Percentiles rank a stretch among this genome's conserved stretches.
These are phyloP conservation scores for Aspergillus campestris DNA, from an alignment of 495 filamentous ascomycete genomes.

Conservation along the genomic window DNA sequence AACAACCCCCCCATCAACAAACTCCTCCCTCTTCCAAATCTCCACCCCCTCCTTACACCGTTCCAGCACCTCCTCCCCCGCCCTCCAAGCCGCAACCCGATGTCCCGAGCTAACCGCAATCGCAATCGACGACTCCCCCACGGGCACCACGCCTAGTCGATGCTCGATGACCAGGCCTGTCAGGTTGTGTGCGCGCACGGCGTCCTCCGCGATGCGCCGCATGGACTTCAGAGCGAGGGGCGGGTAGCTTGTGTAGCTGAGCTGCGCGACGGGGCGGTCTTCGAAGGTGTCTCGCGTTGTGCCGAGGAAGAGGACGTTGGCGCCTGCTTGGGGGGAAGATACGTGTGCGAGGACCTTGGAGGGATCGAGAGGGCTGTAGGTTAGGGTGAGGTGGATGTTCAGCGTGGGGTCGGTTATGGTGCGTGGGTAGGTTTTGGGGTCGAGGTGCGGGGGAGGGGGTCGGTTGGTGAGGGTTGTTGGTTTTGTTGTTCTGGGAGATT, in stretches of 20 bases:
- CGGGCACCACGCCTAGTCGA: constrained; percentile 75
- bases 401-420: constrained; percentile 15
- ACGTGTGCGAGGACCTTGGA: constrained; percentile 55
- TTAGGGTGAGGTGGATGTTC: constrained; percentile 42
- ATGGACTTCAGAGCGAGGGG: constrained; percentile 72
- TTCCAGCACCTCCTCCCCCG: constrained; percentile 85
- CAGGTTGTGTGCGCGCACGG: constrained; percentile 53
- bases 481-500: not conserved
- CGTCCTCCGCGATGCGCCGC: constrained; percentile 50
- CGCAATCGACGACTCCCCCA: constrained; percentile 85
- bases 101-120: constrained; percentile 83
- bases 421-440: constrained; percentile 37
- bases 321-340: constrained; percentile 72
- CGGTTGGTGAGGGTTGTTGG: not conserved
- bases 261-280: constrained; percentile 60
- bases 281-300: constrained; percentile 84
- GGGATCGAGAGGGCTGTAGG: constrained; percentile 53
- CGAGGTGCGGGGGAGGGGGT: constrained; percentile 22
- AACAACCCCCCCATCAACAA: constrained; percentile 72
- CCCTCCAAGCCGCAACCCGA: constrained; percentile 80
- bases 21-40: constrained; percentile 95
- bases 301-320: constrained; percentile 80
- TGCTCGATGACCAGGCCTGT: constrained; percentile 71
- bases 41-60: constrained; percentile 76
- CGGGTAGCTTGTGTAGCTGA: constrained; percentile 77